phyloP scores from a whole-genome alignment of 176 grass and related monocot genomes.

The Puya raimondii region DNA sequence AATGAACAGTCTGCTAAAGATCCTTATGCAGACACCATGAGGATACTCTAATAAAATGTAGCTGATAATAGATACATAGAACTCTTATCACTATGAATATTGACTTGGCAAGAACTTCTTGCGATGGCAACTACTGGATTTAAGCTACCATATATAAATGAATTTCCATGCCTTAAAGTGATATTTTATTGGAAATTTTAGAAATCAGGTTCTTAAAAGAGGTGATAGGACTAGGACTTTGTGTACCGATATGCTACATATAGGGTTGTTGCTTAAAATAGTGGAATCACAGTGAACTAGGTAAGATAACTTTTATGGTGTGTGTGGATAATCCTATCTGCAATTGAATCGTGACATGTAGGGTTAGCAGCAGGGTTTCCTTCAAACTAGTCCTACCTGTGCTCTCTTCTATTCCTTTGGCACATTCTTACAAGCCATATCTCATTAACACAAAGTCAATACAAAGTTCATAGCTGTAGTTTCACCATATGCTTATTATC shows the following conservation, averaged over 20 bases:
- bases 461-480: not conserved
- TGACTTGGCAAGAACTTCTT: too few species aligned
- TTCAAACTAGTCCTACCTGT: not conserved
- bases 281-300: not conserved
- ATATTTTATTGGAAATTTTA: not conserved
- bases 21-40: too few species aligned
- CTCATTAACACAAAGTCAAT: not conserved
- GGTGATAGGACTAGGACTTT: not conserved
- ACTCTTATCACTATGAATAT: too few species aligned
- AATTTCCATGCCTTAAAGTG: not conserved
- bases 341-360: not conserved
- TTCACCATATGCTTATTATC: conserved; percentile 14
- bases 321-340: not conserved
- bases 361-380: not conserved
- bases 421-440: not conserved
- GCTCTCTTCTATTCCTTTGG: not conserved
- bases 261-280: not conserved
- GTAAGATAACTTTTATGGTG: not conserved
- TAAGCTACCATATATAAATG: too few species aligned
- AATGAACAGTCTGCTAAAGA: too few species aligned
- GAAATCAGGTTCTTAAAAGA: not conserved
- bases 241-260: not conserved
- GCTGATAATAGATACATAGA: too few species aligned
- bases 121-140: too few species aligned
- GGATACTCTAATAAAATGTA: too few species aligned